A percentile compares a stretch with the other conserved stretches of the same genome.
These are phyloP conservation scores for Eragrostis curvula DNA, from an alignment of 176 grass and related monocot species.

Conservation along the genomic window DNA sequence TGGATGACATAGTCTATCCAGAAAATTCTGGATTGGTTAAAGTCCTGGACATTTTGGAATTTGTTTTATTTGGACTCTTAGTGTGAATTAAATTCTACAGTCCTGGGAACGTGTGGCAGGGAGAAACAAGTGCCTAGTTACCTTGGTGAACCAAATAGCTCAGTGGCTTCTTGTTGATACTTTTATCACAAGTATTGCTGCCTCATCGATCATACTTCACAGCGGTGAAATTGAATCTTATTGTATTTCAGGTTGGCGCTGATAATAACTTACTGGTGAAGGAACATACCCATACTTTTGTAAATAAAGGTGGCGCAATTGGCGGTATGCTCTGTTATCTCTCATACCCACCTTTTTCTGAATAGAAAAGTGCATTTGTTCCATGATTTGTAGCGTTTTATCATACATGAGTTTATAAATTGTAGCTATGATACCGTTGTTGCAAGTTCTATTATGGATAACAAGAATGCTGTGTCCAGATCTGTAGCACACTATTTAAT, in stretches of 20 bases:
- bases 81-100: constrained; percentile 1
- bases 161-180: not conserved
- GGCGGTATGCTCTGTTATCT: constrained; percentile 67
- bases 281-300: constrained; percentile 98
- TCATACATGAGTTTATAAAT: not conserved
- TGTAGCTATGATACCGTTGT: not conserved
- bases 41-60: not conserved
- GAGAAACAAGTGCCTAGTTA: not conserved
- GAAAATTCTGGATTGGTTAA: not conserved
- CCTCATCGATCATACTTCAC: not conserved
- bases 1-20: not conserved
- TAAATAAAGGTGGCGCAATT: constrained; percentile 85
- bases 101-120: not conserved
- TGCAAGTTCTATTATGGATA: not conserved
- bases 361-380: not conserved
- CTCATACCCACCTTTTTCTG: not conserved
- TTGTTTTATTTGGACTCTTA: not conserved
- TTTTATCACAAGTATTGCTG: not conserved
- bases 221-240: not conserved
- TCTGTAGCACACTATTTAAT: not conserved
- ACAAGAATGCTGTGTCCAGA: not conserved
- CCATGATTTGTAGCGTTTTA: constrained; percentile 3
- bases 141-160: constrained; percentile 25
- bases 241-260: constrained; percentile 77
- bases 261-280: constrained; percentile 91